These are phyloP conservation scores for Podaxis carcinomalis DNA, from an alignment of 768 basidiomycete species.

Conservation along the genomic window DNA sequence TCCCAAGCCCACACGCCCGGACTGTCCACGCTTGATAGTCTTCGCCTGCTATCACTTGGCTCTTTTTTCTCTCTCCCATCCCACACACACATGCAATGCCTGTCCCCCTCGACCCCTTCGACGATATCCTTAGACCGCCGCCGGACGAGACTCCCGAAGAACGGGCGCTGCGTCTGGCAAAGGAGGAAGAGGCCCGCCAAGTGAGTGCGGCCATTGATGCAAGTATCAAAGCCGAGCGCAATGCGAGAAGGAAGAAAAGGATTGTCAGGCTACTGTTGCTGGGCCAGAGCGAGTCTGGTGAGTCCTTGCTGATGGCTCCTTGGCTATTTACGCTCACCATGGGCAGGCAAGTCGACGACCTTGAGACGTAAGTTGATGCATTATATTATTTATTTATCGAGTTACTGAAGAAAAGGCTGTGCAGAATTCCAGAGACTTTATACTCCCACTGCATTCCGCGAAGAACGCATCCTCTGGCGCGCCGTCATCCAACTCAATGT, in stretches of 20 bases:
- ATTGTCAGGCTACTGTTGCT: conserved; percentile 72
- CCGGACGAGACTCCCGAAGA: conserved; percentile 61
- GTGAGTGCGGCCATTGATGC: conserved; percentile 74
- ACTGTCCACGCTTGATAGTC: not conserved
- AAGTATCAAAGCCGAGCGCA: conserved; percentile 60
- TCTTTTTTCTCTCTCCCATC: conserved; percentile 19
- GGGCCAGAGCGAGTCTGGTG: conserved; percentile 82
- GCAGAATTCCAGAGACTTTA: conserved; percentile 77
- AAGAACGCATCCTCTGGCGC: conserved; percentile 79
- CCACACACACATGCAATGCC: conserved; percentile 26
- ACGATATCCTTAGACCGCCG: conserved; percentile 61
- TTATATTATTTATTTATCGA: not conserved
- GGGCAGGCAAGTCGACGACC: conserved; percentile 73
- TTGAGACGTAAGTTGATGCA: conserved; percentile 58
- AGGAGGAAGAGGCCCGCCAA: conserved; percentile 63
- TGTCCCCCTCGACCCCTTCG: conserved; percentile 55
- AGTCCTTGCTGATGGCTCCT: conserved; percentile 19
- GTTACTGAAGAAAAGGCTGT: not conserved
- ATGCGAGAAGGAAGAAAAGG: conserved; percentile 59
- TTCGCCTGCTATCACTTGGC: conserved; percentile 10
- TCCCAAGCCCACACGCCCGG: not conserved
- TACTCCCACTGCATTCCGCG: conserved; percentile 67
- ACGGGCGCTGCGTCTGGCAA: conserved; percentile 45
- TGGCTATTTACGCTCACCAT: conserved; percentile 8
- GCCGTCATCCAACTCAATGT: conserved; percentile 81